These are phyloP conservation scores for Euphorbia pulcherrima DNA, from an alignment of 345 rosid genomes.

Conservation along the genomic window DNA sequence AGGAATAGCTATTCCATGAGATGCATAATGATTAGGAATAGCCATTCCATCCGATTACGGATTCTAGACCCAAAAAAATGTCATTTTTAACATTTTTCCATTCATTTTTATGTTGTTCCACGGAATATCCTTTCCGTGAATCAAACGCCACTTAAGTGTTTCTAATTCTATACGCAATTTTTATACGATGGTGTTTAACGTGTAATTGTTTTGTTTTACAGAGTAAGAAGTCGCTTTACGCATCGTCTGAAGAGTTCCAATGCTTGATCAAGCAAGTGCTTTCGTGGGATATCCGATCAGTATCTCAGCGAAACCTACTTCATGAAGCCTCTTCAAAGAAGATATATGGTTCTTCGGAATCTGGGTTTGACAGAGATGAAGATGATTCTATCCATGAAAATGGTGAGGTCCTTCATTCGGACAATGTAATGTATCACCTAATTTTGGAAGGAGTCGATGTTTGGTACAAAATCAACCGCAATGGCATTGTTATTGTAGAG, in stretches of 20 bases:
- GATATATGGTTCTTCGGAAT: constrained; percentile 18
- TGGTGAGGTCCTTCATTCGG: constrained; percentile 12
- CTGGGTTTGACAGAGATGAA: constrained; percentile 22
- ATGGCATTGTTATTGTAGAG: constrained; percentile 58
- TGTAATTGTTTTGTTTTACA: constrained; percentile 26
- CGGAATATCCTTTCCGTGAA: too few species aligned
- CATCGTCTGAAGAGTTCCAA: constrained; percentile 60
- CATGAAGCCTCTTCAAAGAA: constrained; percentile 23
- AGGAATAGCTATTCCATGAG: too few species aligned
- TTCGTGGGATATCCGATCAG: constrained; percentile 91
- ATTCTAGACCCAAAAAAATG: too few species aligned
- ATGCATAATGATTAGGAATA: too few species aligned
- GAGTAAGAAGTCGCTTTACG: constrained; percentile 68
- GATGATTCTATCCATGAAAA: constrained; percentile 16
- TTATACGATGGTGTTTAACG: background rate
- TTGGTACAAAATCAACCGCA: constrained; percentile 56
- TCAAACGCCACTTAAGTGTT: too few species aligned
- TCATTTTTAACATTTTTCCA: too few species aligned
- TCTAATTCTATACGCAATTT: too few species aligned
- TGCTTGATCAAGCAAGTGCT: constrained; percentile 66
- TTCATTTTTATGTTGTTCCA: too few species aligned
- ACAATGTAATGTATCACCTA: constrained; percentile 52
- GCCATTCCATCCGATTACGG: too few species aligned
- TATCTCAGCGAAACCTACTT: constrained; percentile 66
- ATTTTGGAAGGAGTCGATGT: constrained; percentile 69